Evolutionary conservation across 805 yeast species (phyloP), one percentile per base, ranked within the genome.

Genomic region (Yarrowia yakushimensis): DNA sequence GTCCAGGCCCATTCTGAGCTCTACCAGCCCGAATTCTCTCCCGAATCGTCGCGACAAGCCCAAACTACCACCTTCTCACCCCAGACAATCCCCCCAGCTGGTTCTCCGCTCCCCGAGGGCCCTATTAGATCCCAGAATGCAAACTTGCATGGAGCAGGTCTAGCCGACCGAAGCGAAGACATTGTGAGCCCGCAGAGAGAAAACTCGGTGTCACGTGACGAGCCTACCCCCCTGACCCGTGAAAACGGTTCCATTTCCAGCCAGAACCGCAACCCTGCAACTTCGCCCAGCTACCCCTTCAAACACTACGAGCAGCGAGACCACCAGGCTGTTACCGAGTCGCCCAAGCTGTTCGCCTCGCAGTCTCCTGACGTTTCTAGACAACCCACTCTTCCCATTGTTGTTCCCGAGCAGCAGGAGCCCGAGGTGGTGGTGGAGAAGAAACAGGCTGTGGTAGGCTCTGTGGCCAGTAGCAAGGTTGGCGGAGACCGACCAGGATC

Each of bases 11-110:
- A 48, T 12, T 11, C 57, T 5, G 59, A 36, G 59, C 43, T 34
- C 11, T 36, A 52, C 18, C 59, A 52, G 43, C 59, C 59, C 37
- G 43, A 52, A 18, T 52, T 52, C 17, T 52, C 59, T 7, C 59
- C 43, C 4, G 59, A 52, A 18, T 52, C 43, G 1, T 3, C 59
- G 4, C 30, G 43, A 8, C 43, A 25, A 22, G 13, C 17, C 31
- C 17, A 15, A n/a, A 7, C 55, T 1, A 39, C 55, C 3, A 3
- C 27, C 2, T 48, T 48, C 15, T 48, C 55, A 28, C 55, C 55
- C n/a, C 55, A 48, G 55, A 22, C 39, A 2, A 48, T 48, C 9
- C 55, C 55, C 8, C 55, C 55, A 3, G 55, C 55, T 1, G 55
- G 55, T 22, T 48, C 55, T 22, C 55, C 55, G 4, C 28, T 48